Percentiles rank a stretch among this genome's conserved stretches.
Conservation (phyloP, 805 yeast genomes). For the Geotrichum ghanense region DNA sequence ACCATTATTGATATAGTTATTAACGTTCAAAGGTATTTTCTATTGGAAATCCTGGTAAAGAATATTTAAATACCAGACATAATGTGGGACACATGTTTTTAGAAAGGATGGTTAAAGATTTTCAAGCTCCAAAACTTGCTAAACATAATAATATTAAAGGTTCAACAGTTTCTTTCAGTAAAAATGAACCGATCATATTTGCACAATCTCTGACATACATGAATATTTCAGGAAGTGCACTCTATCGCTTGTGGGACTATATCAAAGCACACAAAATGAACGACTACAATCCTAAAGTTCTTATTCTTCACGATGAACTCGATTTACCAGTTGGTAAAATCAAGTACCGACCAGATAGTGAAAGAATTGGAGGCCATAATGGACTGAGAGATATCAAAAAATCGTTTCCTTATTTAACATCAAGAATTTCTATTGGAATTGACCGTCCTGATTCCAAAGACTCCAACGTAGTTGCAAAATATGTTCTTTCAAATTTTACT, state of each 20-base stretch:
- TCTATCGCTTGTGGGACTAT: conserved; percentile 30
- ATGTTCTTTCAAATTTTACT: conserved; percentile 4
- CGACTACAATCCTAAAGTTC: conserved; percentile 29
- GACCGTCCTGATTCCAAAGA: conserved; percentile 48
- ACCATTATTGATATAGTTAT: no score
- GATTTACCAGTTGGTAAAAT: conserved; percentile 54
- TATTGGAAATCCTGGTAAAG: conserved; percentile 68
- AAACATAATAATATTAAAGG: conserved; percentile 12
- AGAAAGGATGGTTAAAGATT: conserved; percentile 20
- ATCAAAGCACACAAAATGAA: not conserved
- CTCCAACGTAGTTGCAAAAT: conserved; percentile 35
- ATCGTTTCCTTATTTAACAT: conserved; percentile 32
- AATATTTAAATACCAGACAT: conserved; percentile 55
- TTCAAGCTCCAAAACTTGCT: conserved; percentile 6
- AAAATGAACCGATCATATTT: conserved; percentile 26
- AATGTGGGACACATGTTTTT: conserved; percentile 61
- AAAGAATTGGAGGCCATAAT: conserved; percentile 73
- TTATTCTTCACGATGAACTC: conserved; percentile 73
- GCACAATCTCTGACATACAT: conserved; percentile 48
- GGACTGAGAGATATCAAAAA: conserved; percentile 62
- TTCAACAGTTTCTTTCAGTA: conserved; percentile 17
- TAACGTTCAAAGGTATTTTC: conserved; percentile 32
- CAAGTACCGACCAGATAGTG: conserved; percentile 46
- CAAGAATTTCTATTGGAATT: conserved; percentile 67
- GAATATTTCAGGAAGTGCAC: conserved; percentile 59